Conservation (phyloP, 1,284 basidiomycete species). For the Bjerkandera adusta region DNA sequence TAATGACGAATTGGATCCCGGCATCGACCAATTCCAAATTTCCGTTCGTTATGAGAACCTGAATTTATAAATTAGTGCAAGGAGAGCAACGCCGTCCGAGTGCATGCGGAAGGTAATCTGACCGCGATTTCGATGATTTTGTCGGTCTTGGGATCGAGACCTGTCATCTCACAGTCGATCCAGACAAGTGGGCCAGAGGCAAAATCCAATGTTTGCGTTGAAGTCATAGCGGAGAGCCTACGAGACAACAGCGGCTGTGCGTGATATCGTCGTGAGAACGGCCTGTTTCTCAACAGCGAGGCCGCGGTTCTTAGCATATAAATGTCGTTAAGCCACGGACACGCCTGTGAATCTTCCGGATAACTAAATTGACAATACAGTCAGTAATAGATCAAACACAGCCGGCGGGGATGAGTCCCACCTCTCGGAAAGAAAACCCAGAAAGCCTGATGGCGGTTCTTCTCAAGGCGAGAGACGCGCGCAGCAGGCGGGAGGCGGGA, state of each 20-base stretch:
- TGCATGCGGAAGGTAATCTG: conserved; percentile 9
- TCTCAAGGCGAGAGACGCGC: too few relatives aligned
- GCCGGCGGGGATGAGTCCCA: neutral
- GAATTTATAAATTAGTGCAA: conserved; percentile 1
- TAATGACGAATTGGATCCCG: conserved; percentile 71
- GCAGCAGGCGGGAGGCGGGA: conserved; percentile 2
- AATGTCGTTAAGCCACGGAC: neutral
- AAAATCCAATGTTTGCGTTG: conserved; percentile 34
- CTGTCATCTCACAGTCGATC: conserved; percentile 92
- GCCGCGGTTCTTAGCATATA: neutral
- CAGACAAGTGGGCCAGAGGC: conserved; percentile 76
- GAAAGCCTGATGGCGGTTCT: too few relatives aligned
- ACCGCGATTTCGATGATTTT: conserved; percentile 78
- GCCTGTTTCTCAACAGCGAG: too few relatives aligned
- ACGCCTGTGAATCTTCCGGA: neutral
- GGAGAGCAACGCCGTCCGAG: neutral
- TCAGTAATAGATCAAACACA: neutral
- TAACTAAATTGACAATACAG: neutral
- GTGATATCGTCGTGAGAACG: too few relatives aligned
- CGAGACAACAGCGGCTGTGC: too few relatives aligned
- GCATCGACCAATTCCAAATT: conserved; percentile 72
- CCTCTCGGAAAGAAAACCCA: neutral
- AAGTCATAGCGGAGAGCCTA: conserved; percentile 12
- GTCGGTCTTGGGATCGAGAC: conserved; percentile 60
- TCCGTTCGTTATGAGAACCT: conserved; percentile 83